Evolutionary conservation across 495 filamentous ascomycete genomes (phyloP).

Genomic region (Penicillium canariense): DNA sequence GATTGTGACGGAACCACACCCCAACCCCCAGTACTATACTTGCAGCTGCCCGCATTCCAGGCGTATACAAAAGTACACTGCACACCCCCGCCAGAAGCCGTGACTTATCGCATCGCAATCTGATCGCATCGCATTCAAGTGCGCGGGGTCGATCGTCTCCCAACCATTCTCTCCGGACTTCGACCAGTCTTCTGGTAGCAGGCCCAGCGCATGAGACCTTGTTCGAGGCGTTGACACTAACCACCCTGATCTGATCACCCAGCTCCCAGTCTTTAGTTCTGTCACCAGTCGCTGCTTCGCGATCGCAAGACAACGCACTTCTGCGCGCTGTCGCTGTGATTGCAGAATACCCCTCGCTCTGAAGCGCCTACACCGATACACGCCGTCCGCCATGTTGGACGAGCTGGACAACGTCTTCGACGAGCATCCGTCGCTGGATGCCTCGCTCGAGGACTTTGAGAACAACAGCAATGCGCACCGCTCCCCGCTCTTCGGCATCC

Average conservation of each 20-base stretch:
- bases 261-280: constrained; percentile 2
- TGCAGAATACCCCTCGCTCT: constrained; percentile 11
- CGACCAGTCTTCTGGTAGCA: constrained; percentile 6
- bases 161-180: constrained; percentile 2
- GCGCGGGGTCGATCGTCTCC: constrained; percentile 21
- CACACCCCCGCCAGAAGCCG: not conserved
- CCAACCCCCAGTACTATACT: not conserved
- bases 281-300: constrained; percentile 4
- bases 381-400: constrained; percentile 48
- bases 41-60: constrained; percentile 15
- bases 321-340: constrained; percentile 25
- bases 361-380: constrained; percentile 26
- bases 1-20: constrained; percentile 4
- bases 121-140: constrained; percentile 9
- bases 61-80: not conserved
- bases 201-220: constrained; percentile 13
- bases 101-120: constrained; percentile 21
- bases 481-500: constrained; percentile 58
- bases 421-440: constrained; percentile 67
- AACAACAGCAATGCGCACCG: constrained; percentile 49
- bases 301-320: constrained; percentile 10
- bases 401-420: constrained; percentile 56
- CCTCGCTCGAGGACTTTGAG: constrained; percentile 76
- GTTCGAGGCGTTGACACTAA: constrained; percentile 22
- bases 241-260: constrained; percentile 2